Conservation (phyloP, 257 asterid species). For the Solanum phureja region DNA sequence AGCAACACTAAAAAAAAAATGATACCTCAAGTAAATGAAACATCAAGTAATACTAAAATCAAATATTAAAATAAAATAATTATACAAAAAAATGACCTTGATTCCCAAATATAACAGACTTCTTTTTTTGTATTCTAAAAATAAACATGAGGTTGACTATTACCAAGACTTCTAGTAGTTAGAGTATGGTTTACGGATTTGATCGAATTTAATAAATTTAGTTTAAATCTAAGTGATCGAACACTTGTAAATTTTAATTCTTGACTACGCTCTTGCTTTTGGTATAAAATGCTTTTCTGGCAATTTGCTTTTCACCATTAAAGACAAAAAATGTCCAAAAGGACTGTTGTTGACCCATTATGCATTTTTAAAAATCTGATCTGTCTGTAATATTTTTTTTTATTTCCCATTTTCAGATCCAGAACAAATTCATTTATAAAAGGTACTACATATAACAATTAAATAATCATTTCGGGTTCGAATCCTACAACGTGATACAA, state of each 20-base stretch:
- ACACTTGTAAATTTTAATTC: neutral
- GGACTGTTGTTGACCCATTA: neutral
- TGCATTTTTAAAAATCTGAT: neutral
- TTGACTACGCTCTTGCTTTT: neutral
- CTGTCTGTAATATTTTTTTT: neutral
- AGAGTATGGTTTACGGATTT: too few relatives aligned
- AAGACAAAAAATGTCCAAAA: neutral
- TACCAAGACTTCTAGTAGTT: neutral
- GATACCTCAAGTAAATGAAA: neutral
- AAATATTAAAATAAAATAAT: too few relatives aligned
- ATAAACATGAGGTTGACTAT: neutral
- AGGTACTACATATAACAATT: neutral
- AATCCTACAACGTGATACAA: neutral
- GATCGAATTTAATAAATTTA: too few relatives aligned
- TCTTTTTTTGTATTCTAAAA: too few relatives aligned
- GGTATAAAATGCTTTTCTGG: neutral
- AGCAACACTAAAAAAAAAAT: neutral
- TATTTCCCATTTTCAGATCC: neutral
- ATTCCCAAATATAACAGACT: neutral
- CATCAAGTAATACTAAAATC: neutral
- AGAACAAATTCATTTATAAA: neutral
- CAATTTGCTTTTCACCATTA: neutral
- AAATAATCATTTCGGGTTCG: neutral
- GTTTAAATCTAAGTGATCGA: too few relatives aligned
- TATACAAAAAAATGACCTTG: neutral